Evolutionary conservation across 2,329 filamentous ascomycete genomes (phyloP), one percentile per base, ranked within the genome.

Genomic region (Alternaria burnsii): DNA sequence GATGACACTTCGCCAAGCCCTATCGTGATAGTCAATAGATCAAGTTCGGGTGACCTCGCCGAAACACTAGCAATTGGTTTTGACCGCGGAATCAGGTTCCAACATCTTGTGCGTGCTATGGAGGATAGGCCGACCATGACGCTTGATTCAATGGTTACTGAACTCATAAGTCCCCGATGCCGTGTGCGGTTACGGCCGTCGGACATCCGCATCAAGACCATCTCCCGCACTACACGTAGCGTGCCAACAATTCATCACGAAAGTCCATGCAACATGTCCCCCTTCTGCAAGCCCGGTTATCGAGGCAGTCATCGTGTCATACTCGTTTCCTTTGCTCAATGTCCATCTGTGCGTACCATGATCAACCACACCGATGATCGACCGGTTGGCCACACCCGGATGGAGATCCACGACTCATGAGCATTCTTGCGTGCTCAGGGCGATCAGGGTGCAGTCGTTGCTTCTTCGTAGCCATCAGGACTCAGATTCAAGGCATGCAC

Each of bases 31-130:
- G 58, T 57, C 51, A 56, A 59, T 60, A 41, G 63, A 58, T 61
- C 52, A 61, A 57, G 61, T 59, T 48, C 64, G 58, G 47, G 67
- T 52, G 61, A 75, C 65, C 65, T 76, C 72, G 74, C 72, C 72
- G 73, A 75, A 65, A 70, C 41, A 59, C 62, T 65, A 50, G 55
- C 58, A 67, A 18, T 64, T 54, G 42, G 51, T 69, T 68, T 71
- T 63, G 65, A 66, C 55, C 56, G 51, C 48, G 61, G 48, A 54
- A 51, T 47, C 54, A 55, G 59, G 52, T 60, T 66, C 8, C 24
- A 41, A 30, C n/a, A 58, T 58, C 55, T 41, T 3, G 41, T 52
- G 52, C 55, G 41, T 52, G 52, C 55, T 57, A 57, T 48, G 55
- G 38, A 44, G 46, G 46, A 58, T 64, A 52, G 65, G 61, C 53